Base-by-base conservation (phyloP, 306 rosid genomes). In the Gynostemma pentaphyllum region DNA sequence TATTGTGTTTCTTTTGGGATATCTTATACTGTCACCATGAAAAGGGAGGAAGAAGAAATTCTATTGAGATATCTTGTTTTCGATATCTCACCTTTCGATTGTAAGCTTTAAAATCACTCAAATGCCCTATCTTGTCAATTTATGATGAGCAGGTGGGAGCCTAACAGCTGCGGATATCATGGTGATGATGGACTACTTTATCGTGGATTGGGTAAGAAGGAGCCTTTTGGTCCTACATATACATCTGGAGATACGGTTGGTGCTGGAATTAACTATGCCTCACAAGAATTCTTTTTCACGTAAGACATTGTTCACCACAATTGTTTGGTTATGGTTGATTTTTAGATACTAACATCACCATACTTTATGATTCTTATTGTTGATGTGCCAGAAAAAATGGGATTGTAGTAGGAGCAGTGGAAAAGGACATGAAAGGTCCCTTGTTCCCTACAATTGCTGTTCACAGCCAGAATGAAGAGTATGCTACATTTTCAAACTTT, bases 381-480 rank as follows among this genome's bases (percentile, higher is more conserved):
- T 64, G 62, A 41, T 80, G 49, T 61, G 59, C 60, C 89, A 91
- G 98, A 55, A 94, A 94, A 76, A 94, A 94, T 76, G 95, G 89
- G 30, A 78, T 82, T 50, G 85, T 88, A 4, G 87, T 94, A 9
- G 99, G 99, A 72, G 68, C 88, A 28, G 78, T 83, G 24, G 63
- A 49, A 80, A 94, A 94, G 81, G 96, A 92, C 37, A 60, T 82
- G 70, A 88, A 86, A 77, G 94, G 82, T 14, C 87, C 95, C 47
- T 78, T 94, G 48, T 88, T 79, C 54, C 99, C 99, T 29, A 86
- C 99, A 29, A 73, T 94, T 79, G 94, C 97, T 36, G 97, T 94
- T 72, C 99, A 94, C 78, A 94, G 99, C 81, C 97, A 75, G 76
- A 94, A 86, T 67, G 99, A 94, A 78, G 99, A 94, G 99, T 94